These are phyloP conservation scores for Magnaporthales sp. DNA, from an alignment of 2,329 filamentous ascomycete species.

Conservation along the genomic window DNA sequence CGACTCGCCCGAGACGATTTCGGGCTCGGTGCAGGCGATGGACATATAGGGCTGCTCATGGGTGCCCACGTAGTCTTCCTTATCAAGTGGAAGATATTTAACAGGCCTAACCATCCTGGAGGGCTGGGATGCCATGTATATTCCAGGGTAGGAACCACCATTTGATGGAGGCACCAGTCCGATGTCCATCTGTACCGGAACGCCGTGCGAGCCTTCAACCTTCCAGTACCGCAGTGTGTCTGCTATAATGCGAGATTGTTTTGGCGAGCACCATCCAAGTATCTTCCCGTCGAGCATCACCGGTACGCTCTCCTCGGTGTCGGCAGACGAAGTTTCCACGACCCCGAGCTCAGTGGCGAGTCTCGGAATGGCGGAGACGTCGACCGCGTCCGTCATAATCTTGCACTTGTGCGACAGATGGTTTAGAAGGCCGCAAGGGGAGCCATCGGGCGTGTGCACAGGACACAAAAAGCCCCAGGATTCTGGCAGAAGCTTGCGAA, in stretches of 20 bases:
- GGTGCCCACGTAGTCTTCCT: slow-evolving; percentile 80
- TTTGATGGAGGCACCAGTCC: slow-evolving; percentile 82
- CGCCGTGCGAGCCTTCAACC: slow-evolving; percentile 71
- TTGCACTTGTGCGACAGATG: slow-evolving; percentile 93
- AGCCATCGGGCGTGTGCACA: slow-evolving; percentile 93
- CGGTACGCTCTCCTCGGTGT: slow-evolving; percentile 73
- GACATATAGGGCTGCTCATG: slow-evolving; percentile 98
- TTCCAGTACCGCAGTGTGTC: slow-evolving; percentile 94
- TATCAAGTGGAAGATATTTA: slow-evolving; percentile 81
- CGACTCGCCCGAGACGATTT: slow-evolving; percentile 79
- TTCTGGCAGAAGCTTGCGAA: slow-evolving; percentile 89
- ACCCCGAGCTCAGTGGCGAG: slow-evolving; percentile 75
- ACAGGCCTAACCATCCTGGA: slow-evolving; percentile 85
- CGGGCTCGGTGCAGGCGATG: slow-evolving; percentile 82
- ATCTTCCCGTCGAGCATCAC: slow-evolving; percentile 88
- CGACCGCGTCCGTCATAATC: slow-evolving; percentile 67
- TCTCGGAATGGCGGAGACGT: slow-evolving; percentile 66
- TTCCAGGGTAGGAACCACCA: slow-evolving; percentile 89
- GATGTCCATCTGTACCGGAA: slow-evolving; percentile 81
- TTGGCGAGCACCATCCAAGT: slow-evolving; percentile 81
- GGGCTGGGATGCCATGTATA: slow-evolving; percentile 85
- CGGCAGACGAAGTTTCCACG: slow-evolving; percentile 65
- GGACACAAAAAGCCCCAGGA: slow-evolving; percentile 98
- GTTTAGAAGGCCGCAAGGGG: slow-evolving; percentile 88
- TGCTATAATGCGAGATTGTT: slow-evolving; percentile 70